A percentile compares a stretch with the other conserved stretches of the same genome.
phyloP scores from a whole-genome alignment of 2,329 filamentous ascomycete genomes.

The Fusarium gaditjirri region DNA sequence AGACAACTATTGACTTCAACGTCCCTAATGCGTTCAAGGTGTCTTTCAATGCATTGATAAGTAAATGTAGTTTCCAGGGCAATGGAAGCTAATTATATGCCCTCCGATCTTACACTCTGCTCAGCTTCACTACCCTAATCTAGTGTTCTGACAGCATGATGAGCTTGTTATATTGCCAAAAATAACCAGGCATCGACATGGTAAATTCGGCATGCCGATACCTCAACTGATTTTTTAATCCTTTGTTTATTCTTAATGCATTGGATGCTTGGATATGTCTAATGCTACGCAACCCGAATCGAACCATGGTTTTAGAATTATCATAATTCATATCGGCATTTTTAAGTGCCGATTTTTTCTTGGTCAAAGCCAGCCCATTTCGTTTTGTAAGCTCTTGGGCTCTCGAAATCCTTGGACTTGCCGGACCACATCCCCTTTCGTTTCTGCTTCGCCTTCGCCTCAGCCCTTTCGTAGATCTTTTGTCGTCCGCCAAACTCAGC shows the following conservation, averaged over 20 bases:
- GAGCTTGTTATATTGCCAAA: neutral
- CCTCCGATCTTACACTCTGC: neutral
- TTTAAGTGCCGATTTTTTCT: constrained; percentile 33
- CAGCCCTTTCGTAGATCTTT: constrained; percentile 71
- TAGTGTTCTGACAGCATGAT: neutral
- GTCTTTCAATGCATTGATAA: constrained; percentile 5
- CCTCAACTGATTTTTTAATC: neutral
- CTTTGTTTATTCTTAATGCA: neutral
- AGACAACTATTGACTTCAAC: constrained; percentile 21
- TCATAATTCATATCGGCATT: constrained; percentile 9
- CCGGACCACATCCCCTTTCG: constrained; percentile 81
- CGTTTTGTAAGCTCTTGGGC: constrained; percentile 87
- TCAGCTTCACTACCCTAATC: neutral
- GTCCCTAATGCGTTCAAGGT: neutral
- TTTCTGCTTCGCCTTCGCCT: constrained; percentile 72
- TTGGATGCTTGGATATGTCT: constrained; percentile 2
- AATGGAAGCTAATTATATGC: neutral
- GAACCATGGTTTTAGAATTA: neutral
- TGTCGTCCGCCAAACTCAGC: constrained; percentile 85
- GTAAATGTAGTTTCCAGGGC: neutral
- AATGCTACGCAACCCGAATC: constrained; percentile 13
- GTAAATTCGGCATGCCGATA: neutral
- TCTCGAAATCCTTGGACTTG: constrained; percentile 74
- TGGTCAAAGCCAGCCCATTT: constrained; percentile 45
- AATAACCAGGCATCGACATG: constrained; percentile 9